Evolutionary conservation across 257 asterid genomes (phyloP).

Genomic region (Nicotiana sylvestris): DNA sequence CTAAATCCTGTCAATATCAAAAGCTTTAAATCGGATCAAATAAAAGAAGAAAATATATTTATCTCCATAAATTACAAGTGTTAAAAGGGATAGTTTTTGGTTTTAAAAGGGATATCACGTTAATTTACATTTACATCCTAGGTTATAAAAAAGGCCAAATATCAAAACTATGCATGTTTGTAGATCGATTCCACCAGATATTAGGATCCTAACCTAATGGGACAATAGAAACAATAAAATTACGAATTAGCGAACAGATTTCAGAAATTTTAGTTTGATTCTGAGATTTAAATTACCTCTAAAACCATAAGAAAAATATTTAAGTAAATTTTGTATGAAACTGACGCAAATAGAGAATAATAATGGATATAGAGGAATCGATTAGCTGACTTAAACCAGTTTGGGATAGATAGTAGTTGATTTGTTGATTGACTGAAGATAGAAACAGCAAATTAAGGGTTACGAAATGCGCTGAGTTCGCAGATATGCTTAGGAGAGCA

Average conservation of each 20-base stretch:
- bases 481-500: not conserved
- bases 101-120: not conserved
- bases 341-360: not conserved
- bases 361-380: not conserved
- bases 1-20: conserved; percentile 35
- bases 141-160: not conserved
- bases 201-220: not conserved
- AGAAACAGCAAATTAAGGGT: not conserved
- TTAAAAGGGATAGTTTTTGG: not conserved
- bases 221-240: not conserved
- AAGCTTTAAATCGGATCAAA: conserved; percentile 17
- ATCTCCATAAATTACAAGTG: not conserved
- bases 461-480: not conserved
- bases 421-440: not conserved
- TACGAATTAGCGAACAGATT: not conserved
- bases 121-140: not conserved
- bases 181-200: not conserved
- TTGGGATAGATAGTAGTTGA: not conserved
- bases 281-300: not conserved
- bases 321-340: not conserved
- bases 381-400: not conserved
- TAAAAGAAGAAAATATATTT: not conserved
- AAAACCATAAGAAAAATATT: not conserved
- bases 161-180: not conserved
- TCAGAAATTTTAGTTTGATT: not conserved